These are phyloP conservation scores for Pilatotrama ljubarskyi DNA, from an alignment of 768 basidiomycete genomes.

Conservation along the genomic window DNA sequence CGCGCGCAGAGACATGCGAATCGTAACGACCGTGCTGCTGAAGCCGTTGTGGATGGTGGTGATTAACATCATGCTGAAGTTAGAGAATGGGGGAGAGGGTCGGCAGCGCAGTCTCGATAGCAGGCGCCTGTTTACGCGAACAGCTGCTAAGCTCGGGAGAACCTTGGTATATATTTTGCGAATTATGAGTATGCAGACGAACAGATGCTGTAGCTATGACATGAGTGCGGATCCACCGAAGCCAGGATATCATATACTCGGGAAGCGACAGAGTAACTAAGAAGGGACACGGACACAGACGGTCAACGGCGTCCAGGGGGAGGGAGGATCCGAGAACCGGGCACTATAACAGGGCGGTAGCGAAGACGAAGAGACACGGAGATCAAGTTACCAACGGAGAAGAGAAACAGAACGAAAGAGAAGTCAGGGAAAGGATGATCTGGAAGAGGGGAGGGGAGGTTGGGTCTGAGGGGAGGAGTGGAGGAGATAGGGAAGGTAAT, in stretches of 20 bases:
- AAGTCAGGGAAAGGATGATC: not conserved
- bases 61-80: too few species aligned
- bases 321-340: not conserved
- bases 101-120: too few species aligned
- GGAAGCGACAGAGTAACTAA: constrained; percentile 9
- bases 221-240: constrained; percentile 14
- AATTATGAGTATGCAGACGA: constrained; percentile 13
- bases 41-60: too few species aligned
- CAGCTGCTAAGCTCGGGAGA: not conserved
- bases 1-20: too few species aligned
- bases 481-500: not conserved
- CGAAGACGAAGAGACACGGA: not conserved
- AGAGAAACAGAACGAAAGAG: not conserved
- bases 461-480: not conserved
- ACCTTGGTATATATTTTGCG: constrained; percentile 19
- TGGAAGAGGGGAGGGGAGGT: not conserved
- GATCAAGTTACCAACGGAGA: constrained; percentile 9
- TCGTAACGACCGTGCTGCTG: too few species aligned
- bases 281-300: not conserved
- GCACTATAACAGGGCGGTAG: not conserved
- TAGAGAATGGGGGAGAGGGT: too few species aligned
- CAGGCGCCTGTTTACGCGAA: too few species aligned
- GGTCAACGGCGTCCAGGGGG: constrained; percentile 3
- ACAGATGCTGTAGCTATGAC: constrained; percentile 21
- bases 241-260: constrained; percentile 17